Conservation (phyloP, 495 filamentous ascomycete genomes). For the Hypoxylon trugodes region DNA sequence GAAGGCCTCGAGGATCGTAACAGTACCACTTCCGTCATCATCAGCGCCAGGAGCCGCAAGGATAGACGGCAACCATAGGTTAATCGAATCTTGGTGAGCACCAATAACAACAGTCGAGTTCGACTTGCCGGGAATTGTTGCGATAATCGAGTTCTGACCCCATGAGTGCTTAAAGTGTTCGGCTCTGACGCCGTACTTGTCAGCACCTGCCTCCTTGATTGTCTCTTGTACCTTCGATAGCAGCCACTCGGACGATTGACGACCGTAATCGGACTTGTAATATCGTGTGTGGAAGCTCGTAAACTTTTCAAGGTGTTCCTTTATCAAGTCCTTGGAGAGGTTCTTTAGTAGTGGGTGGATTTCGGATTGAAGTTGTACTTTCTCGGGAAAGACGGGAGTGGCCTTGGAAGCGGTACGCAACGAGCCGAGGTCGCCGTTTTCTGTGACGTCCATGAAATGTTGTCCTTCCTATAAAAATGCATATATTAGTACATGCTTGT, state of each 20-base stretch:
- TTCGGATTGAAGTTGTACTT: constrained; percentile 70
- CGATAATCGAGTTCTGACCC: constrained; percentile 92
- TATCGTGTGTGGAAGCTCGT: constrained; percentile 88
- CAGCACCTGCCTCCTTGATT: constrained; percentile 73
- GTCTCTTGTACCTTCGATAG: constrained; percentile 75
- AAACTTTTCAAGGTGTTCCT: constrained; percentile 77
- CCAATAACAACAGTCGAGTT: constrained; percentile 80
- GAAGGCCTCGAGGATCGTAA: constrained; percentile 69
- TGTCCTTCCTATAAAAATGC: constrained; percentile 71
- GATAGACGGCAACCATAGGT: constrained; percentile 85
- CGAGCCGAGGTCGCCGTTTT: constrained; percentile 66
- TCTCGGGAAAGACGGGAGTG: constrained; percentile 69
- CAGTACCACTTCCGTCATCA: constrained; percentile 67
- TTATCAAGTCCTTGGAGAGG: constrained; percentile 81
- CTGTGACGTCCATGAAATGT: constrained; percentile 96
- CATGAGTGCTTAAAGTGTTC: constrained; percentile 82
- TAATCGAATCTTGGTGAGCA: constrained; percentile 80
- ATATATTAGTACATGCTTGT: constrained; percentile 16
- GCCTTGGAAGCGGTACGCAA: constrained; percentile 50
- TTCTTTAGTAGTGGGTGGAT: constrained; percentile 70
- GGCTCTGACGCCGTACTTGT: constrained; percentile 71
- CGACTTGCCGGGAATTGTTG: constrained; percentile 85
- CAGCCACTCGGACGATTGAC: constrained; percentile 91
- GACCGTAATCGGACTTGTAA: constrained; percentile 85
- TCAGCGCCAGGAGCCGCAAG: constrained; percentile 72